Evolutionary conservation across 176 grass and related monocot genomes (phyloP).

Genomic region (Tillandsia fasciculata): DNA sequence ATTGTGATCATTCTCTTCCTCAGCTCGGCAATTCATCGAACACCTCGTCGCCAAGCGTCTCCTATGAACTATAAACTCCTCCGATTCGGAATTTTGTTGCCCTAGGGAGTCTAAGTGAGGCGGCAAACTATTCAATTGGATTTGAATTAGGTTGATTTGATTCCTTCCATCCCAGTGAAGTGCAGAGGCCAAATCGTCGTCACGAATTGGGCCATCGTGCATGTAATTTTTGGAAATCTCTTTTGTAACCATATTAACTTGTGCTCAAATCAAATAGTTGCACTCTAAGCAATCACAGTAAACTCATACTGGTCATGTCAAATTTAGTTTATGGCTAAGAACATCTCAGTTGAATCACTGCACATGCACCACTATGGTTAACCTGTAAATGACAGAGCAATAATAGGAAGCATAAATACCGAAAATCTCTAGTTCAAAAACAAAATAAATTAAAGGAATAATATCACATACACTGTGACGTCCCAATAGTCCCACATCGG

Average conservation of each 20-base stretch:
- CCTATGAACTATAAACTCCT: neutral
- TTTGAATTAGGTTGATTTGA: constrained; percentile 12
- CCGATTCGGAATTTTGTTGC: neutral
- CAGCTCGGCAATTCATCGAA: constrained; percentile 18
- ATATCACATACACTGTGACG: no score
- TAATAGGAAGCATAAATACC: no score
- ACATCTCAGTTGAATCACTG: neutral
- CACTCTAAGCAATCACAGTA: neutral
- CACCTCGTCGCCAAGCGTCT: neutral
- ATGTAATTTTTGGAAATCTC: constrained; percentile 1
- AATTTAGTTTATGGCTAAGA: neutral
- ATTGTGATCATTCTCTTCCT: constrained; percentile 9
- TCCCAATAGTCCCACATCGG: no score
- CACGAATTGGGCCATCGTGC: constrained; percentile 5
- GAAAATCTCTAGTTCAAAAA: no score
- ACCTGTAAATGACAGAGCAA: no score
- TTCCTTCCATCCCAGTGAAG: constrained; percentile 8
- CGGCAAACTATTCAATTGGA: neutral
- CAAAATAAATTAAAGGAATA: no score
- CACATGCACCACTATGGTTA: neutral
- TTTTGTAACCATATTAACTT: neutral
- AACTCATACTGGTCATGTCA: neutral
- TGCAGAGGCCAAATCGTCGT: neutral
- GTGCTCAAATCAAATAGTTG: neutral
- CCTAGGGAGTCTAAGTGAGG: constrained; percentile 1